phyloP scores from a whole-genome alignment of 495 filamentous ascomycete species.

The Hyaloscypha variabilis region DNA sequence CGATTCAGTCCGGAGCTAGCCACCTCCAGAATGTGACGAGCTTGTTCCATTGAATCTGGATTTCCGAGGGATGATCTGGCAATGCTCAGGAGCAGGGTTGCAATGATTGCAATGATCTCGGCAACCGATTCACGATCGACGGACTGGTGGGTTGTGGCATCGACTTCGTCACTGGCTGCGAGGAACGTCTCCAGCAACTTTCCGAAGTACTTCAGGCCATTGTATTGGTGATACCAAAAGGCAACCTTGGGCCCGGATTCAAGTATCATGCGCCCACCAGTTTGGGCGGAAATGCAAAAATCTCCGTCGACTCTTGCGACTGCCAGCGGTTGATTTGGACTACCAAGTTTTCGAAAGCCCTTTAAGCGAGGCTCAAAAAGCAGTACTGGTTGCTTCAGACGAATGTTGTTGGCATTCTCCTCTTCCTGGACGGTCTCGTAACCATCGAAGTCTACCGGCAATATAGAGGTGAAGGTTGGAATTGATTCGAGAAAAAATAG shows the following conservation, averaged over 20 bases:
- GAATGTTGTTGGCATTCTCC: slow-evolving; percentile 73
- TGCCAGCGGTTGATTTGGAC: slow-evolving; percentile 12
- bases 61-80: slow-evolving; percentile 1
- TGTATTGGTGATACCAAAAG: slow-evolving; percentile 67
- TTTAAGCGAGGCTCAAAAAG: slow-evolving; percentile 49
- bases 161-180: slow-evolving; percentile 46
- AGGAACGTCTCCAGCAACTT: slow-evolving; percentile 58
- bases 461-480: slow-evolving; percentile 70
- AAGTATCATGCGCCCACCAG: slow-evolving; percentile 69
- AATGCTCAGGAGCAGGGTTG: slow-evolving; percentile 44
- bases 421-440: slow-evolving; percentile 82
- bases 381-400: slow-evolving; percentile 50
- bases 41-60: slow-evolving; percentile 34
- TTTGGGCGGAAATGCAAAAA: slow-evolving; percentile 61
- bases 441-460: slow-evolving; percentile 64
- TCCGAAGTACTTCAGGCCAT: slow-evolving; percentile 67
- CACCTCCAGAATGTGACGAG: slow-evolving; percentile 60
- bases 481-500: slow-evolving; percentile 60
- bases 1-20: slow-evolving; percentile 73
- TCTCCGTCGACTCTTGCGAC: slow-evolving; percentile 40
- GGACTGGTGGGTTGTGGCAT: slow-evolving; percentile 36
- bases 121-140: slow-evolving; percentile 52
- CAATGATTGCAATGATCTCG: slow-evolving; percentile 66
- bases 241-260: slow-evolving; percentile 62
- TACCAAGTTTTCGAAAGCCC: not conserved